Evolutionary conservation across 257 asterid genomes (phyloP).

Genomic region (Asclepias syriaca): DNA sequence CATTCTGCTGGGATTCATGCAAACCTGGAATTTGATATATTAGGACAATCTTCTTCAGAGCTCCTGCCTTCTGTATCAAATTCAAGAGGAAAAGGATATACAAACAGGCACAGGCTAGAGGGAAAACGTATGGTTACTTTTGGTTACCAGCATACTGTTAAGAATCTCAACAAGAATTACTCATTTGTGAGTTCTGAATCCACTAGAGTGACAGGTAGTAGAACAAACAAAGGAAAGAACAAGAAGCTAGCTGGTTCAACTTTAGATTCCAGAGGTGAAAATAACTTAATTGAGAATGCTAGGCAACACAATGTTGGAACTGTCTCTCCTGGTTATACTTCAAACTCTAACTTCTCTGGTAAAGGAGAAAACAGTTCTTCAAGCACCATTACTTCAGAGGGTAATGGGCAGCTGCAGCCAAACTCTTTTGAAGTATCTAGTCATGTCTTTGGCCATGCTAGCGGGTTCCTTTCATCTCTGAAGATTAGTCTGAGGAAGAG

Average conservation of each 20-base stretch:
- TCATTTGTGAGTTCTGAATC: slow-evolving; percentile 10
- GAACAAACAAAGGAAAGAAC: slow-evolving; percentile 5
- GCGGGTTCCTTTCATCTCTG: slow-evolving; percentile 27
- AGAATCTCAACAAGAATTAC: slow-evolving; percentile 14
- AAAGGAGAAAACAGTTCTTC: slow-evolving; percentile 18
- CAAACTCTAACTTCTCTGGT: slow-evolving; percentile 14
- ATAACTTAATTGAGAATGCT: slow-evolving; percentile 17
- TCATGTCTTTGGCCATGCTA: slow-evolving; percentile 23
- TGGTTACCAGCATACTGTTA: slow-evolving; percentile 18
- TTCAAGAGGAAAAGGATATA: slow-evolving; percentile 36
- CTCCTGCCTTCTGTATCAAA: slow-evolving; percentile 40
- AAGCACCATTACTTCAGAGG: slow-evolving; percentile 26
- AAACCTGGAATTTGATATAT: slow-evolving; percentile 14
- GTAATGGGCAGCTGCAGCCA: slow-evolving; percentile 13
- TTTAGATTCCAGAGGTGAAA: slow-evolving; percentile 14
- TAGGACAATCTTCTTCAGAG: slow-evolving; percentile 31
- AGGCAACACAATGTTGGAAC: slow-evolving; percentile 3
- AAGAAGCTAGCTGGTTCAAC: slow-evolving; percentile 5
- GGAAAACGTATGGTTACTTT: slow-evolving; percentile 10
- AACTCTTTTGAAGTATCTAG: slow-evolving; percentile 21
- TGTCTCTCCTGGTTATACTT: slow-evolving; percentile 5
- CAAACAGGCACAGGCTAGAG: slow-evolving; percentile 22
- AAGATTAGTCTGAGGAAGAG: slow-evolving; percentile 37
- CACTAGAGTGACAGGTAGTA: slow-evolving; percentile 11
- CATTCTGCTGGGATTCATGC: slow-evolving; percentile 5